Base-by-base conservation (phyloP, 805 yeast genomes). In the Candida odintsovae region DNA sequence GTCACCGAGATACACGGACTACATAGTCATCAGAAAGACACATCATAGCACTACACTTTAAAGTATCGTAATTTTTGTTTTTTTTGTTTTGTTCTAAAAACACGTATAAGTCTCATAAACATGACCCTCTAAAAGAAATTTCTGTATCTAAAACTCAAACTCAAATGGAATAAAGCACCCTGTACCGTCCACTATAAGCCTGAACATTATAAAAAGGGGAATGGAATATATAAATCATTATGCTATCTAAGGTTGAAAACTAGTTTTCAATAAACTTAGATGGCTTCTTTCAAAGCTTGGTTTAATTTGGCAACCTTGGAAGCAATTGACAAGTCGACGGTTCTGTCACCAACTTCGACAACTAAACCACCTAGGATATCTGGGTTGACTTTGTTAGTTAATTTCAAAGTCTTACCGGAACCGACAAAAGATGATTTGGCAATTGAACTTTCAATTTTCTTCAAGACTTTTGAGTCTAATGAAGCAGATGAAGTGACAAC, bases 331-430 rank as follows among this genome's bases (percentile, higher is more conserved):
- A 92, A 78, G 73, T 94, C 99, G 61, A 90, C 96, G 53, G 98
- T 90, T 71, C 85, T 88, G 76, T 92, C 99, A 64, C 92, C 97
- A 61, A 94, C 88, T 72, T 90, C 96, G 50, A 94, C 96, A 58
- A 94, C 74, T 68, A 94, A 80, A 62, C 99, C 99, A 65, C 99
- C 99, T 68, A 87, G 77, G 66, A 94, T 87, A 55, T 86, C 94
- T 54, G 96, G 88, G 74, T 89, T 82, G 53, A 92, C 86, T 55
- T 75, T 76, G 77, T 90, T 92, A 58, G 80, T 72, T 59, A 94
- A 74, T 75, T 85, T 84, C 69, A 94, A 80, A 60, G 92, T 80
- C 78, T 90, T 86, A 61, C 88, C 92, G 47, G 75, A 69, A 58
- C 96, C 96, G 52, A 92, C 95, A 63, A 82, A 85, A 57, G 77